These are phyloP conservation scores for Neurospora terricola DNA, from an alignment of 495 filamentous ascomycete species.

Conservation along the genomic window DNA sequence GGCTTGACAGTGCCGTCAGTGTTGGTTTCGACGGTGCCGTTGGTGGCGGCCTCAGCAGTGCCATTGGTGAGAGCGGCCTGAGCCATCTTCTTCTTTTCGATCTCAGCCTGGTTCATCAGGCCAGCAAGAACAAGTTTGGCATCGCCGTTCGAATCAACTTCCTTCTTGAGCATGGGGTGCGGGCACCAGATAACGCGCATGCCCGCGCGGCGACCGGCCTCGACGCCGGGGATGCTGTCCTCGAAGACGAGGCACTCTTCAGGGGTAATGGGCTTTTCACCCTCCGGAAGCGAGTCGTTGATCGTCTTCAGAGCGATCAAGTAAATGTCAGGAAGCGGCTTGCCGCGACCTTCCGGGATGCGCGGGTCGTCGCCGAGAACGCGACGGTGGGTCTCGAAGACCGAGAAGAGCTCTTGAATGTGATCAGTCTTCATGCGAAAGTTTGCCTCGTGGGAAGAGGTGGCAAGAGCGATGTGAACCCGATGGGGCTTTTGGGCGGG, in stretches of 20 bases:
- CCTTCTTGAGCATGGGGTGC: constrained; percentile 66
- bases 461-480: constrained; percentile 80
- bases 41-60: constrained; percentile 28
- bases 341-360: constrained; percentile 71
- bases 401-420: constrained; percentile 58
- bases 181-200: constrained; percentile 95
- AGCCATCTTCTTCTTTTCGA: constrained; percentile 46
- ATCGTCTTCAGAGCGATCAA: constrained; percentile 76
- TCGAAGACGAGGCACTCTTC: constrained; percentile 96
- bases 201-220: constrained; percentile 81
- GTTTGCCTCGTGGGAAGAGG: constrained; percentile 59
- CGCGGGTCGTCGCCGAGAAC: constrained; percentile 82
- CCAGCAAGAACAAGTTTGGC: constrained; percentile 81
- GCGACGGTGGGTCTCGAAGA: constrained; percentile 56
- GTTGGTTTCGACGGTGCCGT: constrained; percentile 24
- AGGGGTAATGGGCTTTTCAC: constrained; percentile 59
- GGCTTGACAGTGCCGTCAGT: constrained; percentile 34
- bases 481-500: constrained; percentile 21
- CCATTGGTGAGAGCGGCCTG: constrained; percentile 46
- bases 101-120: constrained; percentile 54
- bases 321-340: constrained; percentile 94
- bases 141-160: constrained; percentile 51
- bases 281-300: constrained; percentile 57
- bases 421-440: constrained; percentile 74
- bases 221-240: constrained; percentile 85